Base-by-base conservation (phyloP, 768 basidiomycete genomes). In the Dacryopinax primogenitus region DNA sequence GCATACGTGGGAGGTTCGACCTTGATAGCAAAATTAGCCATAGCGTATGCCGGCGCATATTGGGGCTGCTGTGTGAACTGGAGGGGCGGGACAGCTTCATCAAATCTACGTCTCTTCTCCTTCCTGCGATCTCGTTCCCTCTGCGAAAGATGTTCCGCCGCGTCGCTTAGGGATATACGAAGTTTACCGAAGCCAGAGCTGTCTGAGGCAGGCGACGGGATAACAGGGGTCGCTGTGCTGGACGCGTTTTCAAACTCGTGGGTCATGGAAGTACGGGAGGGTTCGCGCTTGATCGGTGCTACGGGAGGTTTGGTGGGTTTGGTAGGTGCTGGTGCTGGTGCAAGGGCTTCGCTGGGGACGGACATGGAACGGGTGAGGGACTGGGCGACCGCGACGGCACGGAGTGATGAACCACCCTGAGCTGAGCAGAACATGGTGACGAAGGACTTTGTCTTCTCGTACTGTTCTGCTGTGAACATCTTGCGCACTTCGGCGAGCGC, bases 401-500 rank as follows among this genome's bases (percentile, higher is more conserved):
- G 51, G 30, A 58, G 51, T 9, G 51, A 58, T 23, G 51, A 32
- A 7, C 51, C 51, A 30, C 51, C 51, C 30, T 58, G 51, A 21
- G 51, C 51, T 13, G 51, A 58, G 51, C 51, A 58, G 51, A 58
- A 58, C 51, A 58, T 58, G 12, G 51, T 58, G 51, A 58, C 51
- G 51, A 58, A 58, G 26, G 51, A 58, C 51, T 58, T 58, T 32
- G 51, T 58, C 51, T 58, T 58, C 51, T 58, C 51, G 30, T 58
- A 58, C 51, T 58, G 51, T 21, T 58, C 51, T 3, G 51, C 51
- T 23, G 51, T 58, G 51, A 58, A 58, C 51, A 58, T 58, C 51
- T 58, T 58, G 23, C 51, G 51, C 26, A 58, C 51, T 21, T 58
- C 51, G 23, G 51, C 51, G 3, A 58, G 51, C 51, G 51, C 51